Percentiles rank a stretch among this genome's conserved stretches.
phyloP scores from a whole-genome alignment of 805 yeast species.

The Pichia deserticola region DNA sequence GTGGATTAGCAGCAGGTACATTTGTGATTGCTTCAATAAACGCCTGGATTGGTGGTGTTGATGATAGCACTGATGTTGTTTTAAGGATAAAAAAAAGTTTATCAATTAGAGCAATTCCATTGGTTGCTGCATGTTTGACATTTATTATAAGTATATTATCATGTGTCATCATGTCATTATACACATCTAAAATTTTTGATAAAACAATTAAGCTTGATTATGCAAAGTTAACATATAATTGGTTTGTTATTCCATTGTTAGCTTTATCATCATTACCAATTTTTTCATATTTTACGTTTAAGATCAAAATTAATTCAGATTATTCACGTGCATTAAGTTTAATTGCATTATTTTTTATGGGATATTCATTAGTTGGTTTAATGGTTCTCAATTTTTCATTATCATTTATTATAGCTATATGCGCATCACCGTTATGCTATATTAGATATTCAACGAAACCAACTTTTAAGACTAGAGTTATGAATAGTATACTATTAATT shows the following conservation, averaged over 20 bases:
- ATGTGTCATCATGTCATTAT: conserved; percentile 2
- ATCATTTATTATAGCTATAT: conserved; percentile 61
- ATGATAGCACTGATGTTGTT: conserved; percentile 14
- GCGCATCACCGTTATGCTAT: conserved; percentile 71
- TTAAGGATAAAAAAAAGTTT: not conserved
- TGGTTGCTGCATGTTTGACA: conserved; percentile 26
- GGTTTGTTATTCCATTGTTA: conserved; percentile 14
- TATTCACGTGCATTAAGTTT: conserved; percentile 20
- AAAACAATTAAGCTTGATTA: not conserved
- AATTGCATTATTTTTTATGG: conserved; percentile 44
- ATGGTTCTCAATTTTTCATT: conserved; percentile 80
- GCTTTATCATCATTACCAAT: conserved; percentile 7
- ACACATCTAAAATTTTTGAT: conserved; percentile 2
- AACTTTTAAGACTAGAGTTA: conserved; percentile 5
- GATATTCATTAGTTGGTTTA: conserved; percentile 64
- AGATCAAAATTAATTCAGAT: conserved; percentile 14
- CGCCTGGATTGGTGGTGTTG: conserved; percentile 39
- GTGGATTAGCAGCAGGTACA: conserved; percentile 60
- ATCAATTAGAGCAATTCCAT: conserved; percentile 20
- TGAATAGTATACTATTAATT: conserved; percentile 19
- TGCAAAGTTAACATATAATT: conserved; percentile 4
- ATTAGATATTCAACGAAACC: conserved; percentile 32
- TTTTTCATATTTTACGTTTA: not conserved
- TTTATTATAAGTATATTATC: conserved; percentile 12
- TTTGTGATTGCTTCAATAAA: conserved; percentile 65